Evolutionary conservation across 1,284 basidiomycete species (phyloP), one percentile per base, ranked within the genome.

Genomic region (Ceratorhiza oryzae-sativae): DNA sequence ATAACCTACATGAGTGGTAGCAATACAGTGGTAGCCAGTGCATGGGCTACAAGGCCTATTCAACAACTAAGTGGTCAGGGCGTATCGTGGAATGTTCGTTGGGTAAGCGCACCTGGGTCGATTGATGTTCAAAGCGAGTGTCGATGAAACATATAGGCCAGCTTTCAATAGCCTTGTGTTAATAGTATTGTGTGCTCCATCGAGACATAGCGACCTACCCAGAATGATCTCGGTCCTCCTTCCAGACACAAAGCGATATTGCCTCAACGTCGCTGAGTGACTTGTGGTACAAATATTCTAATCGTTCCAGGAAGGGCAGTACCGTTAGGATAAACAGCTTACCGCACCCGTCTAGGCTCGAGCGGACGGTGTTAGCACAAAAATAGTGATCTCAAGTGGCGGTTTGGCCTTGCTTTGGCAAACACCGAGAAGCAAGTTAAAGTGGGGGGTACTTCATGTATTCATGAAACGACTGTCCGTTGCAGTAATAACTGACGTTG

Each of bases 31-130:
- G 20, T 32, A 45, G 42, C 67, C 55, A 34, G 67, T 59, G 67
- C 67, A 71, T 71, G 67, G 56, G 46, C 67, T 59, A 45, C 55
- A 46, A 59, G 49, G 42, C 42, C 67, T 59, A 30, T 42, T 3
- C 12, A 18, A n/a, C 10, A 46, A 39, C 13, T 9, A 41, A 45
- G 20, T 23, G 41, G 30, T 60, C 25, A 45, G 46, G 12, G 41
- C 23, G 41, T 6, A 8, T 25, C 27, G 45, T 25, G 59, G n/a
- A 39, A 45, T 23, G 30, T 46, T 60, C 30, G 10, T 12, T 45
- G n/a, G 32, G 13, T n/a, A 27, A 13, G 20, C 59, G 39, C 41
- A 60, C 59, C 59, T 60, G 32, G 59, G 30, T 42, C 23, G 3
- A 60, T 23, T 13, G 8, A 27, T 18, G 3, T 60, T 4, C 18